Conservation (phyloP, 1,284 basidiomycete species). For the Leccinum angustisporum region DNA sequence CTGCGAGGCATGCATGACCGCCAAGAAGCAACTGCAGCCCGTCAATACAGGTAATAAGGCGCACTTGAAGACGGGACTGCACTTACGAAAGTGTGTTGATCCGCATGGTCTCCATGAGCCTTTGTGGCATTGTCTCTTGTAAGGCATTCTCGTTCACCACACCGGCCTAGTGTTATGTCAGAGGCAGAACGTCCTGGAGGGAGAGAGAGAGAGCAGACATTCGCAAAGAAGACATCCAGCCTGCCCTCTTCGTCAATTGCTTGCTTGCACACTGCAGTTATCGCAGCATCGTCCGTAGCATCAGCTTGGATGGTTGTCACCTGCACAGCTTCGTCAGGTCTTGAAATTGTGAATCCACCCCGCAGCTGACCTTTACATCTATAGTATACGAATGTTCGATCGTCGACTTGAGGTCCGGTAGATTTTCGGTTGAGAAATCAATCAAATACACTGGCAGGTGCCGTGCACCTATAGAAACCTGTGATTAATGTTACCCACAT, state of each 20-base stretch:
- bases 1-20: constrained; percentile 80
- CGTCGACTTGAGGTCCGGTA: constrained; percentile 69
- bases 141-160: constrained; percentile 50
- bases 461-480: constrained; percentile 62
- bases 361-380: constrained; percentile 58
- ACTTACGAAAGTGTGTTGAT: constrained; percentile 82
- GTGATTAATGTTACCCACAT: constrained; percentile 5
- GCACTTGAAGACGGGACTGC: neutral
- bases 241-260: constrained; percentile 80
- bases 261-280: constrained; percentile 67
- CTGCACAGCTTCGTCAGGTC: constrained; percentile 40
- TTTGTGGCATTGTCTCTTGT: constrained; percentile 58
- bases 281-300: constrained; percentile 77
- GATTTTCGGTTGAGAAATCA: constrained; percentile 72
- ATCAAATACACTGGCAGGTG: constrained; percentile 73
- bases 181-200: neutral
- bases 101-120: constrained; percentile 75
- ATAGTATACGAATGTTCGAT: constrained; percentile 59
- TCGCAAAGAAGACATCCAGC: constrained; percentile 93
- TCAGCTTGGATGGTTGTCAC: constrained; percentile 75
- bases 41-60: constrained; percentile 2
- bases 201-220: constrained; percentile 49
- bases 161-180: constrained; percentile 55
- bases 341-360: constrained; percentile 5
- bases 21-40: constrained; percentile 76